These are phyloP conservation scores for Adansonia gregorii DNA, from an alignment of 441 rosid genomes.

Conservation along the genomic window DNA sequence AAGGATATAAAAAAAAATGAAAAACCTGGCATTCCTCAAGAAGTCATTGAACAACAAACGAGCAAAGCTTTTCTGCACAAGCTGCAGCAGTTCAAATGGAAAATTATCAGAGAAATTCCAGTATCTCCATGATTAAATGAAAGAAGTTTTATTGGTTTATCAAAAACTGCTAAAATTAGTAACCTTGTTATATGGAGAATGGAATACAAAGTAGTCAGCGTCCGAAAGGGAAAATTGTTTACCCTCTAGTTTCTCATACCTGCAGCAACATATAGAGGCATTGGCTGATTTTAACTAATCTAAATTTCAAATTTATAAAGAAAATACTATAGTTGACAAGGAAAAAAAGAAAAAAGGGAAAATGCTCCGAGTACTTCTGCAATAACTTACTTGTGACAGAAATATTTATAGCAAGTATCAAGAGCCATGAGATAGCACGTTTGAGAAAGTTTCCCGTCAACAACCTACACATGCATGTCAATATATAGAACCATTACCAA, in stretches of 20 bases:
- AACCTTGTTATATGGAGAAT: slow-evolving; percentile 99
- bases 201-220: slow-evolving; percentile 81
- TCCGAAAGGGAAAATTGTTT: slow-evolving; percentile 79
- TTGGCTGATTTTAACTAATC: not conserved
- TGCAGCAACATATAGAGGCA: slow-evolving; percentile 37
- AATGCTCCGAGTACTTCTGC: slow-evolving; percentile 9
- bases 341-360: not conserved
- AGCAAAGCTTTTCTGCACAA: slow-evolving; percentile 98
- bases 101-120: not conserved
- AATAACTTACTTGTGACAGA: slow-evolving; percentile 74
- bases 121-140: slow-evolving; percentile 12
- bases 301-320: not conserved
- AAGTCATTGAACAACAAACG: slow-evolving; percentile 84
- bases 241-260: slow-evolving; percentile 83
- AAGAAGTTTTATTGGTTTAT: slow-evolving; percentile 6
- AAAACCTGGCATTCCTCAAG: slow-evolving; percentile 77
- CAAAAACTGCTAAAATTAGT: slow-evolving; percentile 9
- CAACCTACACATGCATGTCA: slow-evolving; percentile 60
- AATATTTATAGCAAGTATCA: slow-evolving; percentile 83
- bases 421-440: slow-evolving; percentile 99
- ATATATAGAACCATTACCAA: slow-evolving; percentile 18
- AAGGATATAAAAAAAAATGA: slow-evolving; percentile 24
- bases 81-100: slow-evolving; percentile 55
- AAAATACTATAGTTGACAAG: too few species aligned
- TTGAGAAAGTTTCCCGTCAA: slow-evolving; percentile 98